Evolutionary conservation across 345 rosid genomes (phyloP), one percentile per base, ranked within the genome.

Genomic region (Arabis hirsuta): DNA sequence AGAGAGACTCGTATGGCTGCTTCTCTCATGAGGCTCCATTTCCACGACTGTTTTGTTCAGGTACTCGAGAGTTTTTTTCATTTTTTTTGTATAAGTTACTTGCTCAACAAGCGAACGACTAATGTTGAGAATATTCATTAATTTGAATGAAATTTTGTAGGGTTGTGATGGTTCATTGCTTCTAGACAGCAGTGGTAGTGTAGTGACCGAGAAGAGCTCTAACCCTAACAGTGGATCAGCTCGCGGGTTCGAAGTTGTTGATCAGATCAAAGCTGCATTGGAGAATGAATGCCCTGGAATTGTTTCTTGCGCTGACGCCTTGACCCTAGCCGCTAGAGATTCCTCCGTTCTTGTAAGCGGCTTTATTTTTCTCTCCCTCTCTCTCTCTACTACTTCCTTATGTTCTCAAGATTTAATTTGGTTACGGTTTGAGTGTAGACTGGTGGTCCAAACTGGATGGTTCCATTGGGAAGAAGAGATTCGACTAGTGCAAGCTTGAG

Each of bases 371-470:
- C 29, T 5, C 3, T 39, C 26, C 36, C 12, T 50, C 24, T 56
- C 31, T 46, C n/a, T 36, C 7, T 34, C 22, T 39, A 0, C 16
- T 42, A 3, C 2, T 42, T 59, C 11, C 11, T 19, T 51, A 59
- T 5, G 13, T n/a, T 36, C 32, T 53, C 16, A 36, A 62, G 38
- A 14, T 46, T 13, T 62, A 42, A 60, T 76, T 26, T 52, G 22
- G 29, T 54, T 56, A 53, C 0, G 45, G 22, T 54, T 63, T 63
- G 64, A 41, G 48, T 39, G 9, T 59, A 92, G 98, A 65, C 84
- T 7, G 98, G 97, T 59, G 97, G 98, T 73, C 96, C 96, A n/a
- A 81, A 66, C 78, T 93, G 94, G 94, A 82, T 80, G 39, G 96
- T 90, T 36, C 98, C 96, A 68, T 26, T 93, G 26, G 97, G 98